These are phyloP conservation scores for Millerozyma acaciae DNA, from an alignment of 805 yeast species.

Conservation along the genomic window DNA sequence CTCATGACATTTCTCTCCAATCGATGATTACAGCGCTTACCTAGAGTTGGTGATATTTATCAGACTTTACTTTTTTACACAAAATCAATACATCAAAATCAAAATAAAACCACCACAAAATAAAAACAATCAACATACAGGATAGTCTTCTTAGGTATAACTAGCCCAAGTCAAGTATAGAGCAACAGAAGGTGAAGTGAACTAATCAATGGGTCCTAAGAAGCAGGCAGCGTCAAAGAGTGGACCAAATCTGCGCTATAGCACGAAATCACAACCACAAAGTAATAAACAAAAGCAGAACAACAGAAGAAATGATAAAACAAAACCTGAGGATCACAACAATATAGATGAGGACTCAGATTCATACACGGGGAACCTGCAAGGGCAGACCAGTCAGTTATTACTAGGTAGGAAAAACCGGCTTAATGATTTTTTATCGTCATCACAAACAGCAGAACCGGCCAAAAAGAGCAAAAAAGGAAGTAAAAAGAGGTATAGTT, in stretches of 20 bases:
- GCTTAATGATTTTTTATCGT: constrained; percentile 14
- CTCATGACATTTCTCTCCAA: no score
- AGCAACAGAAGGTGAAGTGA: neutral
- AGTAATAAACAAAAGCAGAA: neutral
- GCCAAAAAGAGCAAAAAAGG: constrained; percentile 1
- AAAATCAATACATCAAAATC: constrained; percentile 6
- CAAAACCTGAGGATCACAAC: neutral
- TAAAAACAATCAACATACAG: constrained; percentile 12
- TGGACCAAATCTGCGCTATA: no score
- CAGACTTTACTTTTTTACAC: no score
- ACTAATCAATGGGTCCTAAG: constrained; percentile 8
- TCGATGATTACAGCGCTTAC: no score
- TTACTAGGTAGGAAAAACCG: constrained; percentile 16
- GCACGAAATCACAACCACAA: neutral
- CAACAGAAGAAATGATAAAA: neutral
- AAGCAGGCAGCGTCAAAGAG: constrained; percentile 5
- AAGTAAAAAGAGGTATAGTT: constrained; percentile 2
- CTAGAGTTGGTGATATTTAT: no score
- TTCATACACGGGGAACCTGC: constrained; percentile 3
- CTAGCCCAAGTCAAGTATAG: no score
- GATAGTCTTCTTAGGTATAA: no score
- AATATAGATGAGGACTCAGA: constrained; percentile 1
- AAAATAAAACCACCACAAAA: constrained; percentile 7
- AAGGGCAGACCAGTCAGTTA: constrained; percentile 8
- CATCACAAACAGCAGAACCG: constrained; percentile 6